A percentile compares a stretch with the other conserved stretches of the same genome.
These are phyloP conservation scores for Pontederia paniculata DNA, from an alignment of 176 grass and related monocot species.

Conservation along the genomic window DNA sequence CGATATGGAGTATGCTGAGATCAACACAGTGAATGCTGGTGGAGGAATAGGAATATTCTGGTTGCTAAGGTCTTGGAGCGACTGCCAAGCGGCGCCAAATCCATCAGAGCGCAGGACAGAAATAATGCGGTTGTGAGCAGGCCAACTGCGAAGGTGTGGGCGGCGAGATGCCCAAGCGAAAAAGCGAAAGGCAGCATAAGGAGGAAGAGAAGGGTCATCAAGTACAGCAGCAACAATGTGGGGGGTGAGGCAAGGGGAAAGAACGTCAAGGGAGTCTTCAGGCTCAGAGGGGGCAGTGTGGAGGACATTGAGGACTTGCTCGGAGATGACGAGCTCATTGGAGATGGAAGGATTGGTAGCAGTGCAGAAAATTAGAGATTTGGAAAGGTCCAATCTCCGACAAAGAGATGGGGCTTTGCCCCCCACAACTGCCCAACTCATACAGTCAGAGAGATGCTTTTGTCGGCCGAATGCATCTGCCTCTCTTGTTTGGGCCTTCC, in stretches of 20 bases:
- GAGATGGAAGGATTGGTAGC: slow-evolving; percentile 25
- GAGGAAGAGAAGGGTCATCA: slow-evolving; percentile 25
- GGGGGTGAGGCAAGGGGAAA: slow-evolving; percentile 38
- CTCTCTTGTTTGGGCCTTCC: too few species aligned
- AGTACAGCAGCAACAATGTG: slow-evolving; percentile 47
- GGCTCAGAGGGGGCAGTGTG: slow-evolving; percentile 22
- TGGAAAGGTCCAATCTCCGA: slow-evolving; percentile 11
- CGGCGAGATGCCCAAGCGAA: slow-evolving; percentile 59
- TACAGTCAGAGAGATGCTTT: slow-evolving; percentile 40
- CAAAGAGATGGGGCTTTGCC: slow-evolving; percentile 15
- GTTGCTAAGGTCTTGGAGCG: slow-evolving; percentile 35
- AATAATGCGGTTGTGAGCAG: slow-evolving; percentile 30
- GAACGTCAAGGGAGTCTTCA: slow-evolving; percentile 38
- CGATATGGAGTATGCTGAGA: slow-evolving; percentile 39
- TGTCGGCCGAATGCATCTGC: too few species aligned
- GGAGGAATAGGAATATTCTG: slow-evolving; percentile 19
- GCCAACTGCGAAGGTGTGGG: slow-evolving; percentile 36
- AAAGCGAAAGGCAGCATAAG: slow-evolving; percentile 40
- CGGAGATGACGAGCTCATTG: slow-evolving; percentile 4
- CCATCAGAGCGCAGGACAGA: slow-evolving; percentile 31
- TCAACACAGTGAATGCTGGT: slow-evolving; percentile 42
- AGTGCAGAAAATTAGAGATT: slow-evolving; percentile 20
- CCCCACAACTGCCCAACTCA: slow-evolving; percentile 48
- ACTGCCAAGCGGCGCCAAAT: slow-evolving; percentile 38
- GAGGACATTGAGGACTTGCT: slow-evolving; percentile 39